Evolutionary conservation across 352 stramenopile species (phyloP).

Genomic region (Globisporangium echinulatum): DNA sequence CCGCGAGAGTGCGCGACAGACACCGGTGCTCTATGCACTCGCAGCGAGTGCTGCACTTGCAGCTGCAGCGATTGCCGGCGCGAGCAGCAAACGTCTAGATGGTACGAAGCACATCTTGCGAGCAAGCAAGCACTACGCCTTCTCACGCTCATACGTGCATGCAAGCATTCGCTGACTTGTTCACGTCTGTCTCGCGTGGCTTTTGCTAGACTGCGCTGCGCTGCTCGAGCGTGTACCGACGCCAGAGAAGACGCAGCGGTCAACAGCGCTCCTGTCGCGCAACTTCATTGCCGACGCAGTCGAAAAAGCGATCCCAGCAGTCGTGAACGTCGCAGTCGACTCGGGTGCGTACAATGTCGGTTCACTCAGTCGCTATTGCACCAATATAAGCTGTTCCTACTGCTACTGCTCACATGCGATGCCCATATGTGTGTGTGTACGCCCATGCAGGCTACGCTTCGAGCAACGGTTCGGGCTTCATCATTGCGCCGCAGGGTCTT

Average conservation of each 20-base stretch:
- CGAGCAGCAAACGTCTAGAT: slow-evolving; percentile 8
- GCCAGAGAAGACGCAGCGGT: slow-evolving; percentile 3
- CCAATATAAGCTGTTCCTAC: not conserved
- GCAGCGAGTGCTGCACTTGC: not conserved
- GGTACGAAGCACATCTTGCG: not conserved
- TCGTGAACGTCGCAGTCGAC: slow-evolving; percentile 87
- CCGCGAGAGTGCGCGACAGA: slow-evolving; percentile 1
- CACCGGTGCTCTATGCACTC: slow-evolving; percentile 5
- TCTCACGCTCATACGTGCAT: not conserved
- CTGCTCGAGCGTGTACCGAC: slow-evolving; percentile 17
- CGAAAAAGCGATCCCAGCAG: slow-evolving; percentile 80
- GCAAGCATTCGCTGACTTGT: not conserved
- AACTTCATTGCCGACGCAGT: slow-evolving; percentile 89
- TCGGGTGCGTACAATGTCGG: slow-evolving; percentile 21
- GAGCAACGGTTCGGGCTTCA: slow-evolving; percentile 90
- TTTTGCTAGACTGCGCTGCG: slow-evolving; percentile 12
- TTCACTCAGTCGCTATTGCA: too few species aligned
- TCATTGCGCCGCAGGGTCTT: slow-evolving; percentile 81
- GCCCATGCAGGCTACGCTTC: slow-evolving; percentile 37
- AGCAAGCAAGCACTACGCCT: too few species aligned
- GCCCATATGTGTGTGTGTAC: too few species aligned
- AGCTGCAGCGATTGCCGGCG: not conserved
- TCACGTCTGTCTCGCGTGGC: not conserved
- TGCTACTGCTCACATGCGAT: not conserved
- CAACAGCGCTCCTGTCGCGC: slow-evolving; percentile 30